Evolutionary conservation across 352 stramenopile species (phyloP).

Genomic region (Phytophthora multivora): DNA sequence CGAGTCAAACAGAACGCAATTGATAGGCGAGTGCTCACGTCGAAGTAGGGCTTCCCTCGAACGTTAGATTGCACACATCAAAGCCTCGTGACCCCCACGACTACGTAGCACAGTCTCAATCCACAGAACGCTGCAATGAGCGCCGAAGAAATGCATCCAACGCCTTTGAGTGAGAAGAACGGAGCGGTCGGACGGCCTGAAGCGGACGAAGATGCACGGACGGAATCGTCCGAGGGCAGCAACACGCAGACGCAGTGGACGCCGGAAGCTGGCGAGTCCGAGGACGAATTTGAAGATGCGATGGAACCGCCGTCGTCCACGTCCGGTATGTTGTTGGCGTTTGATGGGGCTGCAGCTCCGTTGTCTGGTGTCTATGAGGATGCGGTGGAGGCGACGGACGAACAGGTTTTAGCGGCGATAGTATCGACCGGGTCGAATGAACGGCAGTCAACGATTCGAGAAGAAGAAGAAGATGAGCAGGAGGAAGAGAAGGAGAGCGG

Average conservation of each 20-base stretch:
- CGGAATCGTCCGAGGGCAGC: conserved; percentile 25
- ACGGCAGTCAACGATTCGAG: conserved; percentile 19
- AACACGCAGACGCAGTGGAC: conserved; percentile 4
- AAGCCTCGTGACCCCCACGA: too few relatives aligned
- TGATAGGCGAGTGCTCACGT: neutral
- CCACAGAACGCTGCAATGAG: conserved; percentile 4
- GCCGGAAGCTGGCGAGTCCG: conserved; percentile 15
- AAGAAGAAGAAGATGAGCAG: conserved; percentile 4
- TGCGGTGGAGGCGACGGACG: conserved; percentile 29
- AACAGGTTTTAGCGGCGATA: conserved; percentile 21
- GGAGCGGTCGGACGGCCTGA: conserved; percentile 6
- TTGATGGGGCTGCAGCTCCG: conserved; percentile 13
- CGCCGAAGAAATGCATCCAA: conserved; percentile 1
- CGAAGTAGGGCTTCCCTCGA: neutral
- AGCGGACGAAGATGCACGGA: conserved; percentile 22
- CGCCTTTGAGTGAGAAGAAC: conserved; percentile 10
- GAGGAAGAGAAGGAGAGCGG: neutral
- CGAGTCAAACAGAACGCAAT: conserved; percentile 12
- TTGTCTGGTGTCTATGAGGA: conserved; percentile 29
- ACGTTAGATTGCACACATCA: neutral
- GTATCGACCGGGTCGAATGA: conserved; percentile 10
- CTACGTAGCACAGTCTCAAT: conserved; percentile 3
- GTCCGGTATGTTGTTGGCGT: neutral
- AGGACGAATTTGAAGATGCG: conserved; percentile 39
- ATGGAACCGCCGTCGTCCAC: conserved; percentile 28